phyloP scores from a whole-genome alignment of 2,329 filamentous ascomycete species.

The Fusarium annulatum region DNA sequence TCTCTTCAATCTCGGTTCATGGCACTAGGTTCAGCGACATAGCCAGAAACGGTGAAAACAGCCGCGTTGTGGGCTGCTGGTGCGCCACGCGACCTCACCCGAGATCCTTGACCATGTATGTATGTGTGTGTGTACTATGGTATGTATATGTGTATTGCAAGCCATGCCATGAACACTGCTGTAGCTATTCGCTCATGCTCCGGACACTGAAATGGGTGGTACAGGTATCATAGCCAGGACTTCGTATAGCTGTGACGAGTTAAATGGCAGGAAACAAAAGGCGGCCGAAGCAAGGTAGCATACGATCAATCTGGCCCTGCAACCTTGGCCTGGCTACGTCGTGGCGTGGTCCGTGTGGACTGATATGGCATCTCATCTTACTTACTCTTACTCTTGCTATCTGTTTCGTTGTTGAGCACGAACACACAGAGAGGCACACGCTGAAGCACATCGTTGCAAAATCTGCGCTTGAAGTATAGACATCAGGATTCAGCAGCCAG shows the following conservation, averaged over 20 bases:
- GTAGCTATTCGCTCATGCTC: slow-evolving; percentile 17
- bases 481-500: background rate
- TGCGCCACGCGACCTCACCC: slow-evolving; percentile 26
- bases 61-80: slow-evolving; percentile 19
- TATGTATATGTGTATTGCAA: background rate
- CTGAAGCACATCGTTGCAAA: background rate
- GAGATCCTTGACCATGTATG: slow-evolving; percentile 30
- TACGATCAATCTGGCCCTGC: background rate
- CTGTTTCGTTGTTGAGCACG: background rate
- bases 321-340: background rate
- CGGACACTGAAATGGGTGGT: background rate
- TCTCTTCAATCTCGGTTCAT: slow-evolving; percentile 31
- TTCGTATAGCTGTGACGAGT: slow-evolving; percentile 19
- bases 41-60: slow-evolving; percentile 31
- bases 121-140: background rate
- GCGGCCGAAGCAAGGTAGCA: slow-evolving; percentile 6
- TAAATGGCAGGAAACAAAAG: slow-evolving; percentile 15
- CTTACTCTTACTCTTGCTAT: background rate
- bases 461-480: background rate
- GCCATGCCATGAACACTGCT: slow-evolving; percentile 11
- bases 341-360: slow-evolving; percentile 11
- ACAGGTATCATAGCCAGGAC: background rate
- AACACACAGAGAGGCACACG: background rate
- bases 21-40: slow-evolving; percentile 31
- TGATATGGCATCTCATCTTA: background rate